Base-by-base conservation (phyloP, 73 alveolate genomes). In the Symbiodinium pilosum region DNA sequence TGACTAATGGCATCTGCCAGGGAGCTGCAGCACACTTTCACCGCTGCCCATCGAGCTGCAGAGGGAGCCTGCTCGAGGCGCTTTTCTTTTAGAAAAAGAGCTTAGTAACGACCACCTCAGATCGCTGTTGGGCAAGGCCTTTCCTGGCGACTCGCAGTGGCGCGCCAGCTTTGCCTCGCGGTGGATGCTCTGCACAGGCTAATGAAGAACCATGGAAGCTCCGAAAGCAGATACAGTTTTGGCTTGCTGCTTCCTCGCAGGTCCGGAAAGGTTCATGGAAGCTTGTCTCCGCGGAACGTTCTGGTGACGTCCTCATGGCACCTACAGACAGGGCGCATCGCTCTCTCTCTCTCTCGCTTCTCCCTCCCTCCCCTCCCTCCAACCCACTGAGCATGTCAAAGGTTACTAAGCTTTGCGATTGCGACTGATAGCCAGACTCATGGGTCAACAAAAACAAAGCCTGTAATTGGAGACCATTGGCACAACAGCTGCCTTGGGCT, bases 201-300 rank as follows among this genome's bases (percentile, higher is more conserved):
- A 21, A 21, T 51, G 52, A 9, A 32, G 39, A 30, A 30, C 36
- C 36, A 2, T 28, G 26, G 7, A 26, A 24, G n/a, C 84, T n/a
- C n/a, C n/a, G n/a, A n/a, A n/a, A n/a, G n/a, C n/a, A n/a, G n/a
- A n/a, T 52, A 20, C 20, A 20, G 69, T 20, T 9, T 20, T 9
- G 26, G 30, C 36, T 9, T 32, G 41, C 40, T 36, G 51, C 32
- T 2, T n/a, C n/a, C n/a, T n/a, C 95, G 83, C 81, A 91, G 97
- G 97, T 91, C 97, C 8, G 97, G 97, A 51, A 85, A 69, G 34
- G 54, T 12, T 20, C 97, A 91, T 32, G 97, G 97, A 68, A 91
- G 97, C 36, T 83, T 91, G 20, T 85, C 97, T 36, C 97, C 97
- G 41, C 97, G 97, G 30, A 91, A 91, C 54, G 97, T 91, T 16